phyloP scores from a whole-genome alignment of 2,329 filamentous ascomycete species.

The Fusarium domesticum region DNA sequence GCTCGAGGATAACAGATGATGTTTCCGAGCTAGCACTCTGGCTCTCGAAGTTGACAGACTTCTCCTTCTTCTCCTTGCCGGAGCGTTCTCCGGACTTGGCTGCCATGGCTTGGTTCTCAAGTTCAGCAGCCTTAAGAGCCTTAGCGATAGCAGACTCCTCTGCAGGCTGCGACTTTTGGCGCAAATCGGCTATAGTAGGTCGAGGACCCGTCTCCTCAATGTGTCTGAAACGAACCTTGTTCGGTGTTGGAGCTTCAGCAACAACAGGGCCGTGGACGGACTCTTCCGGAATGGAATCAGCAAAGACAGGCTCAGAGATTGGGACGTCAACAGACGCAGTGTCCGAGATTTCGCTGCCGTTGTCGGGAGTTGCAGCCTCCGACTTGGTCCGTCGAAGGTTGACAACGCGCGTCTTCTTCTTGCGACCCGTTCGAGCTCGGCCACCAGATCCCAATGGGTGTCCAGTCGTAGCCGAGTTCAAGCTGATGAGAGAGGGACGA shows the following conservation, averaged over 20 bases:
- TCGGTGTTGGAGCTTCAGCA: conserved; percentile 28
- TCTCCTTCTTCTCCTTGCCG: conserved; percentile 35
- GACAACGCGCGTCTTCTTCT: conserved; percentile 81
- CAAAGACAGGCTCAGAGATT: conserved; percentile 58
- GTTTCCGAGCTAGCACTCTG: conserved; percentile 42
- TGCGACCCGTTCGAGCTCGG: conserved; percentile 62
- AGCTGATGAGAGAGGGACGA: conserved; percentile 62
- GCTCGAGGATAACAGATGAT: conserved; percentile 65
- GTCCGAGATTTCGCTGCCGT: conserved; percentile 49
- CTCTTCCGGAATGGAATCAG: conserved; percentile 58
- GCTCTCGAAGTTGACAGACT: conserved; percentile 31
- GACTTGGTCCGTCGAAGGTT: conserved; percentile 67
- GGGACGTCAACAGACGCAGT: conserved; percentile 55
- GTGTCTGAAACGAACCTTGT: conserved; percentile 43
- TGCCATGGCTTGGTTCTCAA: conserved; percentile 17
- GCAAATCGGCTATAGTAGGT: conserved; percentile 25
- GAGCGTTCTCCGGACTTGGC: conserved; percentile 14
- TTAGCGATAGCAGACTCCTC: conserved; percentile 23
- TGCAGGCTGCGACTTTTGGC: conserved; percentile 23
- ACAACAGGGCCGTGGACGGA: conserved; percentile 46
- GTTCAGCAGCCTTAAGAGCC: conserved; percentile 15
- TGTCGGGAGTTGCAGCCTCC: conserved; percentile 51
- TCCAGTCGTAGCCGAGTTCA: conserved; percentile 59
- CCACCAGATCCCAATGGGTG: conserved; percentile 61
- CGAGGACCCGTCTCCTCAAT: conserved; percentile 20